A percentile compares a stretch with the other conserved stretches of the same genome.
These are phyloP conservation scores for Mortierella sp. DNA, from an alignment of 371 early-diverging fungal genomes.

Conservation along the genomic window DNA sequence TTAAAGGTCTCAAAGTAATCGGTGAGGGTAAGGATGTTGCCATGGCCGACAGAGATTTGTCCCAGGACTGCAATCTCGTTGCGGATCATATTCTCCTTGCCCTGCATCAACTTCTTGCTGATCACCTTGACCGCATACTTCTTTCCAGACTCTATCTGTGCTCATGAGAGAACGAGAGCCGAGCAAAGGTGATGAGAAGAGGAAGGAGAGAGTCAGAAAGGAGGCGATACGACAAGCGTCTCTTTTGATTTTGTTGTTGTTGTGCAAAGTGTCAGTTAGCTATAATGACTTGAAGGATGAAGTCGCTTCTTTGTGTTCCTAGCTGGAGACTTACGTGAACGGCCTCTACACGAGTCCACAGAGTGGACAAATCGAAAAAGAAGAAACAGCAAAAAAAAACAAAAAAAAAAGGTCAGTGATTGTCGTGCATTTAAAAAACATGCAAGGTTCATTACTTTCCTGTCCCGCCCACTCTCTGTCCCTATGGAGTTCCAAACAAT, in stretches of 20 bases:
- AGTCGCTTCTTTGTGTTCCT: too few species aligned
- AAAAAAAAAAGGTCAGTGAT: not conserved
- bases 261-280: too few species aligned
- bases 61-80: constrained; percentile 92
- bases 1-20: constrained; percentile 95
- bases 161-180: not conserved
- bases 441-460: too few species aligned
- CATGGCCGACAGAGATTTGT: constrained; percentile 87
- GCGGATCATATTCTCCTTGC: constrained; percentile 90
- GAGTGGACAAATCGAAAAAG: not conserved
- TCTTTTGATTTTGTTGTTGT: too few species aligned
- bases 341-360: constrained; percentile 46
- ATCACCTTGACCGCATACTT: constrained; percentile 93
- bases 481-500: too few species aligned
- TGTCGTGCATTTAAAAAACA: too few species aligned
- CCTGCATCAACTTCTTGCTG: constrained; percentile 90
- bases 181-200: not conserved
- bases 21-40: constrained; percentile 87
- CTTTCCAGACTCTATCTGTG: constrained; percentile 85
- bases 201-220: not conserved
- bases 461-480: too few species aligned
- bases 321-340: constrained; percentile 57
- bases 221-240: too few species aligned
- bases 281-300: too few species aligned
- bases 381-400: not conserved